phyloP scores from a whole-genome alignment of 2,329 filamentous ascomycete species.

The Ophiostoma sp. region DNA sequence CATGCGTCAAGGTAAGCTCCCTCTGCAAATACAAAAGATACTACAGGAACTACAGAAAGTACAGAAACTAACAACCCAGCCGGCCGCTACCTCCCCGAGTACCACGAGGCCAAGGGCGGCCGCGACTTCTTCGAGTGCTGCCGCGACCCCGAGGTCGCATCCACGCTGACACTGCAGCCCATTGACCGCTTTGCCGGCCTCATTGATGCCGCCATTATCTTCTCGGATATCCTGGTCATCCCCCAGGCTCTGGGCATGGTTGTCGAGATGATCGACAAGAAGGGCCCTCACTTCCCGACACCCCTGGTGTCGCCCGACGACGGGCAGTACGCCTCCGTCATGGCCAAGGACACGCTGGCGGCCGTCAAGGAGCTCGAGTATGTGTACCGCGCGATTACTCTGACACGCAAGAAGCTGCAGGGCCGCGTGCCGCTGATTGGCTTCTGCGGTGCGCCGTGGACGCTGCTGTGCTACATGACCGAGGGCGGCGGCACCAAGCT shows the following conservation, averaged over 20 bases:
- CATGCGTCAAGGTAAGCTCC: conserved; percentile 84
- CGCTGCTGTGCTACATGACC: conserved; percentile 96
- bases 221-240: conserved; percentile 96
- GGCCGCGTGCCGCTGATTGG: conserved; percentile 90
- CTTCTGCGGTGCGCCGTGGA: conserved; percentile 97
- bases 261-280: conserved; percentile 98
- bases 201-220: conserved; percentile 95
- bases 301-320: conserved; percentile 76
- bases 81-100: conserved; percentile 94
- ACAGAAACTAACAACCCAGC: conserved; percentile 47
- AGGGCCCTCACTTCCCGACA: conserved; percentile 88
- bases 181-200: conserved; percentile 87
- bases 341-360: conserved; percentile 72
- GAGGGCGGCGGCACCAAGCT: conserved; percentile 95
- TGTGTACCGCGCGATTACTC: conserved; percentile 89
- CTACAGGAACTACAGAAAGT: background rate
- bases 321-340: conserved; percentile 71
- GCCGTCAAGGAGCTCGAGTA: conserved; percentile 76
- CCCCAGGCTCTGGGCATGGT: conserved; percentile 97
- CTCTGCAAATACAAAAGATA: background rate
- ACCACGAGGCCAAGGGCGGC: conserved; percentile 86
- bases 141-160: conserved; percentile 85
- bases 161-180: conserved; percentile 87
- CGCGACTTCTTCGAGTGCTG: conserved; percentile 98
- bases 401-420: conserved; percentile 80